phyloP scores from a whole-genome alignment of 805 yeast genomes.

The Starmerella geochares region DNA sequence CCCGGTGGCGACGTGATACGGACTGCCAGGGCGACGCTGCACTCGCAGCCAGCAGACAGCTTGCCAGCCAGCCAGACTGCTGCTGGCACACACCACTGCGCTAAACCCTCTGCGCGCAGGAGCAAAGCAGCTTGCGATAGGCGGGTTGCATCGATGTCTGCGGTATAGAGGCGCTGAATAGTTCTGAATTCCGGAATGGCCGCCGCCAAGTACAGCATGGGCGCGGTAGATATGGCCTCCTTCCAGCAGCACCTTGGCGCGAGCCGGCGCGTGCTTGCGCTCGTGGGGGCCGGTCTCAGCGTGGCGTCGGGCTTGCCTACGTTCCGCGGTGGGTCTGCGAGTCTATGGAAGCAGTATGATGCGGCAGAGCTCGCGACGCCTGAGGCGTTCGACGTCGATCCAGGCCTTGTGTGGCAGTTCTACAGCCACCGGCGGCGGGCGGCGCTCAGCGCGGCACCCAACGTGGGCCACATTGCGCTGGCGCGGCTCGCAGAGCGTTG shows the following conservation, averaged over 20 bases:
- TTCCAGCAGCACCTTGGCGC: constrained; percentile 32
- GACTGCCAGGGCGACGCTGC: no score
- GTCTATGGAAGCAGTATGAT: constrained; percentile 66
- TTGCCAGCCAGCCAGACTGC: no score
- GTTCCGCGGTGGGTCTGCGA: constrained; percentile 53
- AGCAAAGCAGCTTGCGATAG: background rate
- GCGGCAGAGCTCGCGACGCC: constrained; percentile 84
- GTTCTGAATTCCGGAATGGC: no score
- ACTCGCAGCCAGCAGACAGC: no score
- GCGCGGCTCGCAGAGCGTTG: constrained; percentile 44
- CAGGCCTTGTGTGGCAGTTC: constrained; percentile 84
- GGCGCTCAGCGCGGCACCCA: constrained; percentile 62
- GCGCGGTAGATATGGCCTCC: constrained; percentile 13
- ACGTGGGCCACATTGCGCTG: constrained; percentile 60
- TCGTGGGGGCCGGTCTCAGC: constrained; percentile 77
- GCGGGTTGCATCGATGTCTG: background rate
- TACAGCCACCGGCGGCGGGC: constrained; percentile 57
- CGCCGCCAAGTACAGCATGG: no score
- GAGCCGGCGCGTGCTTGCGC: constrained; percentile 32
- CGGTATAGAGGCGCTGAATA: background rate
- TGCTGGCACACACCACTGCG: no score
- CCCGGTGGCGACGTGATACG: no score
- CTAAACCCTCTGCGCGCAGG: background rate
- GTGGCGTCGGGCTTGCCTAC: constrained; percentile 70
- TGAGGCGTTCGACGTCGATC: constrained; percentile 75